Base-by-base conservation (phyloP, 208 protist genomes). In the Leptomonas seymouri region DNA sequence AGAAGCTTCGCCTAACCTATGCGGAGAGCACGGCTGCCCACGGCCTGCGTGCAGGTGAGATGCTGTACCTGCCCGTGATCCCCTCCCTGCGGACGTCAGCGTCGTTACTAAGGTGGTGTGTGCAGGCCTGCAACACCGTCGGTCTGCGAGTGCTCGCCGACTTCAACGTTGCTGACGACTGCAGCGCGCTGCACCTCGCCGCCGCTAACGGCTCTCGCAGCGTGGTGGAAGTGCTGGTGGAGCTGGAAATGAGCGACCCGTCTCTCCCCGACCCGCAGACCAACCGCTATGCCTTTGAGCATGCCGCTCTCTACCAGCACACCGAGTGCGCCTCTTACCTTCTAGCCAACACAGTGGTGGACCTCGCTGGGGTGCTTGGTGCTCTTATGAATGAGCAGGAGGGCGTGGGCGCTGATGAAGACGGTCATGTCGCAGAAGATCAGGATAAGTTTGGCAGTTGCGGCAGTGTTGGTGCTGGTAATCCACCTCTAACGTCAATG, bases 131-230 rank as follows among this genome's bases (percentile, higher is more conserved):
- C 56, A 86, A 93, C 74, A 80, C 76, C 1, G 80, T 93, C 0
- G 90, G 90, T 3, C 70, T 95, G 31, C 87, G 87, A 23, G 86
- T 87, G 28, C 70, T 95, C 45, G 90, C 81, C 15, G 86, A 95
- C 63, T 77, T 90, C 64, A 92, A 92, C 74, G 73, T 91, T 25
- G 58, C 77, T 11, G 90, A 95, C 63, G 80, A 87, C 66, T 86
- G 90, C 69, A 53, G 51, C 23, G 90, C 79, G 15, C 73, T 95
- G 28, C 80, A 87, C 50, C 54, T 76, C 41, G 90, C 90, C 6
- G 87, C 87, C 27, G 68, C 73, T n/a, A 71, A 67, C 20, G 90
- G 87, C 16, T 63, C 78, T 36, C 28, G 74, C 57, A 78, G 84
- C 46, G 67, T 90, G 0, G 67, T 86, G 48, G 68, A 92, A 74